Percentiles rank a stretch among this genome's conserved stretches.
Evolutionary conservation across 2,329 filamentous ascomycete genomes (phyloP).

Genomic region (Colletotrichum australisinense): DNA sequence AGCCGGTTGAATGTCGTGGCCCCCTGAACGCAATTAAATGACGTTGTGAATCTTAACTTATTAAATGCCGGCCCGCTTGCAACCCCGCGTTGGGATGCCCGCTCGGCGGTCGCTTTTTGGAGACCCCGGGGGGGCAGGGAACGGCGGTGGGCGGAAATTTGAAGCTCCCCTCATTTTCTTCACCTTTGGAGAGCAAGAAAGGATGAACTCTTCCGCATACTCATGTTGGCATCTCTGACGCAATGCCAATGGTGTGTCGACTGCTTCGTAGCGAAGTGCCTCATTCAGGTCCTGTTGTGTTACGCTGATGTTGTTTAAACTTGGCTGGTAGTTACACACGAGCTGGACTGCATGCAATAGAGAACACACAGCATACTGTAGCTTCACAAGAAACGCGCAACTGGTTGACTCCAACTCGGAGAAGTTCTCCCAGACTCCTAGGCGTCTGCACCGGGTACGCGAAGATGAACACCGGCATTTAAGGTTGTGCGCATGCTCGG

Average conservation of each 20-base stretch:
- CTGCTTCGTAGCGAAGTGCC: background rate
- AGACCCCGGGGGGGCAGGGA: background rate
- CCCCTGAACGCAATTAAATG: slow-evolving; percentile 2
- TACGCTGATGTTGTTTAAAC: background rate
- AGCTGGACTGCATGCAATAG: too few species aligned
- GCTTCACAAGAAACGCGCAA: background rate
- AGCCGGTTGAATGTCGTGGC: background rate
- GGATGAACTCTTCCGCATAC: background rate
- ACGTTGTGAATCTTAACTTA: slow-evolving; percentile 14
- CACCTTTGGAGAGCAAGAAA: background rate
- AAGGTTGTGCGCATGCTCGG: background rate
- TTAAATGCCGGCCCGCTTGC: slow-evolving; percentile 15
- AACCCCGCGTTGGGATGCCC: slow-evolving; percentile 26
- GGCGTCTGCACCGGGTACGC: background rate
- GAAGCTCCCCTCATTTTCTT: background rate
- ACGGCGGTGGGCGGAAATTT: slow-evolving; percentile 14
- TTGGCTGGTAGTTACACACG: background rate
- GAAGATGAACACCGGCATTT: background rate
- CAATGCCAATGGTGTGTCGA: background rate
- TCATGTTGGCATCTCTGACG: background rate
- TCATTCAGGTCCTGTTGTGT: background rate
- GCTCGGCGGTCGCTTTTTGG: slow-evolving; percentile 1
- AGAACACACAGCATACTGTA: too few species aligned
- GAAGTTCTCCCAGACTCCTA: background rate
- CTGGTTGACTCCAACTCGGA: background rate